Conservation (phyloP, 2,329 filamentous ascomycete species). For the Parastagonospora avenae region DNA sequence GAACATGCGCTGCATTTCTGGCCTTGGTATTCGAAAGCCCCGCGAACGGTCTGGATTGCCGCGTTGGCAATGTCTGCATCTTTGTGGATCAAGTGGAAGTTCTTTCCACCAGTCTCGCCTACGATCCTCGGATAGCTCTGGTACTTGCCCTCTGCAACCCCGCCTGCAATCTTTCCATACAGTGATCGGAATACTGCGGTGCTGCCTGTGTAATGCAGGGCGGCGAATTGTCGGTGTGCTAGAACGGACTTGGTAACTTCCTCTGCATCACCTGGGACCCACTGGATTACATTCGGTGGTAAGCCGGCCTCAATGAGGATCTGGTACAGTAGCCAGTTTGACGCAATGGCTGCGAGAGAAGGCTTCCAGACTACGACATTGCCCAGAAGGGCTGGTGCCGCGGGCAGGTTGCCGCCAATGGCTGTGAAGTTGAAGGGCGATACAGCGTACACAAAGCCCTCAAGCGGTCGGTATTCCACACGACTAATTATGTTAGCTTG, state of each 20-base stretch:
- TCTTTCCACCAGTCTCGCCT: slow-evolving; percentile 91
- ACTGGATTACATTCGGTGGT: slow-evolving; percentile 88
- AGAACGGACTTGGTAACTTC: slow-evolving; percentile 81
- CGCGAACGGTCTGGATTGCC: slow-evolving; percentile 79
- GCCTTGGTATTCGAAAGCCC: slow-evolving; percentile 88
- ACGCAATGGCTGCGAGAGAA: slow-evolving; percentile 85
- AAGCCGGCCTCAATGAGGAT: slow-evolving; percentile 91
- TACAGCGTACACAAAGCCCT: slow-evolving; percentile 94
- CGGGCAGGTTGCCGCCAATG: slow-evolving; percentile 85
- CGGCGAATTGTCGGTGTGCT: slow-evolving; percentile 78
- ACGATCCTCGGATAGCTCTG: slow-evolving; percentile 85
- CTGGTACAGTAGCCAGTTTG: slow-evolving; percentile 87
- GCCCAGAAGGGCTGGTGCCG: slow-evolving; percentile 83
- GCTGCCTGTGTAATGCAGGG: slow-evolving; percentile 94
- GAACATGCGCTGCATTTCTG: slow-evolving; percentile 91
- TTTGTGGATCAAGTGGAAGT: slow-evolving; percentile 83
- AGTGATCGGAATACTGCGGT: slow-evolving; percentile 88
- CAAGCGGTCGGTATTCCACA: slow-evolving; percentile 84
- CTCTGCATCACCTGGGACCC: slow-evolving; percentile 85
- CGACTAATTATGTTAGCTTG: slow-evolving; percentile 54
- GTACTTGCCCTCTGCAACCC: slow-evolving; percentile 82
- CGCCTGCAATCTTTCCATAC: slow-evolving; percentile 83
- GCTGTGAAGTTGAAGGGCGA: slow-evolving; percentile 98
- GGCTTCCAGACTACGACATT: slow-evolving; percentile 98
- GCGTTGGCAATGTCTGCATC: slow-evolving; percentile 80